Base-by-base conservation (phyloP, 2,329 filamentous ascomycete species). In the Venturia effusa region DNA sequence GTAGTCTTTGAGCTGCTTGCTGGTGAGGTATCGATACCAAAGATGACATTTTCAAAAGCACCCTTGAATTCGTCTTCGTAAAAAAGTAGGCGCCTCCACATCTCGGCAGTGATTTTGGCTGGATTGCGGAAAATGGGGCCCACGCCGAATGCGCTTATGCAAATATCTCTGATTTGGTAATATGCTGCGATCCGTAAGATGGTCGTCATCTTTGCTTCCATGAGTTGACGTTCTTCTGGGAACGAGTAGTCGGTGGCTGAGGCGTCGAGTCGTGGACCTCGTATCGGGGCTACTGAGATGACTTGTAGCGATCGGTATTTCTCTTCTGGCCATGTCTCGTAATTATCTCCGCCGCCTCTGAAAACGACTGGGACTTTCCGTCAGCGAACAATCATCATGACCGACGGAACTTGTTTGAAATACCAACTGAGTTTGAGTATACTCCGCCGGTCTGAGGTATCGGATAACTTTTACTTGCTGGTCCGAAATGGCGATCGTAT, bases 231-330 rank as follows among this genome's bases (percentile, higher is more conserved):
- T 74, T 92, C 89, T 69, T 86, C 80, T 3, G 80, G 78, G 73
- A 92, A 92, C 0, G 87, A 88, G 74, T 90, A 92, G 67, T 83
- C 84, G 66, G 79, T 79, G n/a, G 85, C 86, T 60, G 80, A 79
- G 65, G 85, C 83, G 69, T 86, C 86, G 45, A 92, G 81, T 74
- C 90, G 91, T 22, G 89, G 89, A 75, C 88, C 84, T 30, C 87
- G 83, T 8, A 87, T 84, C 11, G 89, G 88, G 27, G 87, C 83
- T 24, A 91, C 85, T 1, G 87, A 90, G 64, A 91, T 83, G n/a
- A 92, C 86, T 11, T 88, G 87, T 37, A 90, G 75, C 57, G 82
- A 70, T 68, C 77, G 75, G 66, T 78, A 88, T 51, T 77, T 32
- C 77, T 74, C 66, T 85, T 63, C 62, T 65, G 24, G 66, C 62